Conservation (phyloP, 176 grass and related monocot genomes). For the Oryza meridionalis region DNA sequence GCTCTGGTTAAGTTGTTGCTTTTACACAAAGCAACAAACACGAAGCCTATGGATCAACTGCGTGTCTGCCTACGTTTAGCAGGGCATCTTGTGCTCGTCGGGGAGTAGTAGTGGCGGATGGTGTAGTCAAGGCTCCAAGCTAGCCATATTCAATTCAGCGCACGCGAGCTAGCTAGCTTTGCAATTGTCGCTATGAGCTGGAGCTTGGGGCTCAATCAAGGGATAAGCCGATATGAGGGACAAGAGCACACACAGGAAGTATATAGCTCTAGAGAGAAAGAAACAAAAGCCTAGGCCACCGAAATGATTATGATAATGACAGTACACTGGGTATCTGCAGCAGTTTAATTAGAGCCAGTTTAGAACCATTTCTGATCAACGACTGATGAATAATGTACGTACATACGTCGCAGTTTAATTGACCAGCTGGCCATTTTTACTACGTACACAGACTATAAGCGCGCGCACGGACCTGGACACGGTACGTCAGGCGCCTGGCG, state of each 20-base stretch:
- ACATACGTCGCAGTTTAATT: neutral
- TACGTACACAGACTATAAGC: neutral
- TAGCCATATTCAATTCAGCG: too few species aligned
- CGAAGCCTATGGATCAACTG: neutral
- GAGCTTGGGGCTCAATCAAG: neutral
- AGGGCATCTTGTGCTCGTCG: neutral
- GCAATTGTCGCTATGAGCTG: neutral
- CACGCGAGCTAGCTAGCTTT: too few species aligned
- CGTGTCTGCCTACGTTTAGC: slow-evolving; percentile 18
- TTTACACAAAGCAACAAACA: slow-evolving; percentile 49
- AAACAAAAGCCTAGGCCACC: neutral
- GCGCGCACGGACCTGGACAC: neutral
- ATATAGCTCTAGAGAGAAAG: neutral
- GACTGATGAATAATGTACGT: neutral
- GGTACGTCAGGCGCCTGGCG: too few species aligned
- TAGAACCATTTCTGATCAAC: neutral
- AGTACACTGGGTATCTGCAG: neutral
- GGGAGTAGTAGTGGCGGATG: neutral
- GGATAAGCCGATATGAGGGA: neutral
- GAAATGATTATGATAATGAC: neutral
- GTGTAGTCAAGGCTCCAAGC: neutral
- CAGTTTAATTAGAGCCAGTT: neutral
- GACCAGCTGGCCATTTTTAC: neutral
- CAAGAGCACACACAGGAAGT: neutral
- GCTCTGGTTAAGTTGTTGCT: slow-evolving; percentile 25